These are phyloP conservation scores for Phytopythium chamaehyphon DNA, from an alignment of 352 stramenopile species.

Conservation along the genomic window DNA sequence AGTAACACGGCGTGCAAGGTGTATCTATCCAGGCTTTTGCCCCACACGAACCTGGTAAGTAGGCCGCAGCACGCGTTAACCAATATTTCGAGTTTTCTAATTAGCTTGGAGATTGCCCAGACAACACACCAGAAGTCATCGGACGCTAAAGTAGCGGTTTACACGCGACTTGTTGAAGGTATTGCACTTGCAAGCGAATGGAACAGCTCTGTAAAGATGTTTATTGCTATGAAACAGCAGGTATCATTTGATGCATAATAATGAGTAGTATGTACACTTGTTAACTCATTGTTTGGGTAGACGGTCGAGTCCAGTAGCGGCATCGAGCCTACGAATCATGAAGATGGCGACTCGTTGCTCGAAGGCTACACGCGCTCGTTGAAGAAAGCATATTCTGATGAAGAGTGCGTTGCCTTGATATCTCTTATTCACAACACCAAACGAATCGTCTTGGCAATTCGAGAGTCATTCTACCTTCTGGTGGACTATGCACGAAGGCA, in stretches of 20 bases:
- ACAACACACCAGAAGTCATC: not conserved
- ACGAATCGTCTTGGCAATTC: conserved; percentile 43
- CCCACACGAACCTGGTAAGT: conserved; percentile 38
- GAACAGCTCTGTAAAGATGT: conserved; percentile 54
- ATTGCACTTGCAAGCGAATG: conserved; percentile 39
- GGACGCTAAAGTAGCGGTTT: conserved; percentile 2
- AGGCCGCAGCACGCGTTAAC: too few relatives aligned
- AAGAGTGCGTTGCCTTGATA: conserved; percentile 56
- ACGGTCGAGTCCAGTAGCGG: conserved; percentile 30
- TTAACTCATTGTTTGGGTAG: not conserved
- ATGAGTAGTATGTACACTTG: not conserved
- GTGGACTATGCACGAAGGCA: conserved; percentile 38
- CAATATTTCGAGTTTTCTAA: not conserved
- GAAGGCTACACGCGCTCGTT: conserved; percentile 67
- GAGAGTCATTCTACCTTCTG: conserved; percentile 23
- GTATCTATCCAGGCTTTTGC: conserved; percentile 32
- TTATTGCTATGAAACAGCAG: conserved; percentile 57
- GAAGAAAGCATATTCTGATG: conserved; percentile 59
- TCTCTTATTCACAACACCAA: conserved; percentile 75
- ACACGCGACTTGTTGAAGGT: conserved; percentile 23
- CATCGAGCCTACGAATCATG: conserved; percentile 15
- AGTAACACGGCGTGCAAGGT: conserved; percentile 25
- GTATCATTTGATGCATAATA: conserved; percentile 7
- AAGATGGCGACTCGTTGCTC: not conserved
- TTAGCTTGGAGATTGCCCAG: not conserved